Evolutionary conservation across 1,139 yeast genomes (phyloP).

Genomic region (Geotrichum siamense): DNA sequence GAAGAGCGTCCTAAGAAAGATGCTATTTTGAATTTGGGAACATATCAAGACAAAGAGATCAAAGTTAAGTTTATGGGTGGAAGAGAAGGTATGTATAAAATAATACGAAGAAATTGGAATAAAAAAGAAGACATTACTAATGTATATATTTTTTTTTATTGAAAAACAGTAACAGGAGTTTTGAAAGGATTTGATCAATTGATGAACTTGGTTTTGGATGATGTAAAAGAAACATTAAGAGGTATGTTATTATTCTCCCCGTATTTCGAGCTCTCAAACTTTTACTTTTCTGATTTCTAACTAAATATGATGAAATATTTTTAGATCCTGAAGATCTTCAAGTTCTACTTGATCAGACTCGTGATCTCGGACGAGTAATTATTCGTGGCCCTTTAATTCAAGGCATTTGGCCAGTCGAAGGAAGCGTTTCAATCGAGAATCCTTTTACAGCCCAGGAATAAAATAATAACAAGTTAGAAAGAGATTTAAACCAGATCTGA

Average conservation of each 20-base stretch:
- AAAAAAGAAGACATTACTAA: constrained; percentile 22
- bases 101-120: not conserved
- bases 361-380: constrained; percentile 68
- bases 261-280: not conserved
- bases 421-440: constrained; percentile 69
- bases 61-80: constrained; percentile 87
- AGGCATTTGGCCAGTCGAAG: constrained; percentile 78
- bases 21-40: constrained; percentile 76
- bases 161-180: constrained; percentile 61
- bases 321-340: constrained; percentile 56
- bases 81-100: constrained; percentile 39
- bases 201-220: constrained; percentile 87
- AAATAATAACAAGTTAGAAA: too few species aligned
- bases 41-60: constrained; percentile 65
- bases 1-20: constrained; percentile 79
- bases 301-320: not conserved
- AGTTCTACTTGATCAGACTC: constrained; percentile 43
- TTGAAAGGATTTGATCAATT: constrained; percentile 87
- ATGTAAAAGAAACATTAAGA: constrained; percentile 52
- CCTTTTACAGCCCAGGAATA: constrained; percentile 44
- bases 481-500: too few species aligned
- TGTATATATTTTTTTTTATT: too few species aligned
- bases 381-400: constrained; percentile 80
- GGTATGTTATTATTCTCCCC: constrained; percentile 9
- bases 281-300: too few species aligned